phyloP scores from a whole-genome alignment of 2,329 filamentous ascomycete species.

The Ophiostoma pallidulum region DNA sequence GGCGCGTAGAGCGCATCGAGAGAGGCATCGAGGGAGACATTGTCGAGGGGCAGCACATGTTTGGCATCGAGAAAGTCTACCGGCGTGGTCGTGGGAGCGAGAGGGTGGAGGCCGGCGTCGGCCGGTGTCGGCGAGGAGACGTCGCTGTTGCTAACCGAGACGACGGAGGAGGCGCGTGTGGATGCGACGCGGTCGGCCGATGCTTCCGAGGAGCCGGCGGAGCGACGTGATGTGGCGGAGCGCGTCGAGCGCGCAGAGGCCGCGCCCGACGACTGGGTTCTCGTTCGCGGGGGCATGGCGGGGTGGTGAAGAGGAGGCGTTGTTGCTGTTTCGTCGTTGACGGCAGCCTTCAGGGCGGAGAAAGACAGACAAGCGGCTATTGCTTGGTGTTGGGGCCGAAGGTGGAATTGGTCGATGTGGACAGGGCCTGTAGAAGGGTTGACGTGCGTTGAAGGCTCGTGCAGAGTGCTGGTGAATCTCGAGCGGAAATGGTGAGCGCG shows the following conservation, averaged over 20 bases:
- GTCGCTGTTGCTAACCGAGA: slow-evolving; percentile 2
- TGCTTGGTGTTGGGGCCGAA: no score
- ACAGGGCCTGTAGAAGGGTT: no score
- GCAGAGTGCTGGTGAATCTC: no score
- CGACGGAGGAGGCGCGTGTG: slow-evolving; percentile 12
- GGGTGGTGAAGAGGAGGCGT: no score
- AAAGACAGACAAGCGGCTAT: no score
- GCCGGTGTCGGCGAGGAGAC: background rate
- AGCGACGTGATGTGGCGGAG: slow-evolving; percentile 5
- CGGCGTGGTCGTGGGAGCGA: slow-evolving; percentile 5
- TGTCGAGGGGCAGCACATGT: no score
- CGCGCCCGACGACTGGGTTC: slow-evolving; percentile 9
- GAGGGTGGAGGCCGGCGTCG: background rate
- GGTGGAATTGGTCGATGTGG: no score
- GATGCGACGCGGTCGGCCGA: background rate
- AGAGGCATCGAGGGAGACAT: background rate
- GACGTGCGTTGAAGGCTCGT: no score
- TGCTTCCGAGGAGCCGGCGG: slow-evolving; percentile 3
- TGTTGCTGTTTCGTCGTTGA: no score
- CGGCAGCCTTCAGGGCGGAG: no score
- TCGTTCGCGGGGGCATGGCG: slow-evolving; percentile 7
- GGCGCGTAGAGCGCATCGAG: slow-evolving; percentile 4
- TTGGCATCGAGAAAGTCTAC: background rate
- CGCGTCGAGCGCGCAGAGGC: slow-evolving; percentile 10
- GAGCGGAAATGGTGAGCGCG: no score